These are phyloP conservation scores for Phytophthora colocasiae DNA, from an alignment of 352 stramenopile genomes.

Conservation along the genomic window DNA sequence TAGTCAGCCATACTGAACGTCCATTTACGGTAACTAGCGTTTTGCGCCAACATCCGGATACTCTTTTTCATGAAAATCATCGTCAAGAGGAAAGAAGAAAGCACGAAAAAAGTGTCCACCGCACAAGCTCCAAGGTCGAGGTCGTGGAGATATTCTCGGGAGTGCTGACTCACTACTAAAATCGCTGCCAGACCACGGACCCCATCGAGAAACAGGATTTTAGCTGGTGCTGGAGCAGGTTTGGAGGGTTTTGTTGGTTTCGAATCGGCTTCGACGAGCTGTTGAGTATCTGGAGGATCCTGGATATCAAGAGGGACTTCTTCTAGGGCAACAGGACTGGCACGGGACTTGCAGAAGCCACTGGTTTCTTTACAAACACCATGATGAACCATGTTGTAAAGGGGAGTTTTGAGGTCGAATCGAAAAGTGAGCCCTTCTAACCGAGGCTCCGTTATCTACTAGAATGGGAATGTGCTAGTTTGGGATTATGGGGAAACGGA, in stretches of 20 bases:
- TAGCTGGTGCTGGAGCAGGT: conserved; percentile 21
- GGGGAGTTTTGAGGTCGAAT: not conserved
- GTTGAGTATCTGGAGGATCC: conserved; percentile 16
- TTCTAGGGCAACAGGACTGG: conserved; percentile 3
- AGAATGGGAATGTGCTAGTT: too few relatives aligned
- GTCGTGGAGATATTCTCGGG: conserved; percentile 35
- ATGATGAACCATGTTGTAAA: conserved; percentile 15
- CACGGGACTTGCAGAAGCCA: conserved; percentile 9
- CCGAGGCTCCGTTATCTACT: too few relatives aligned
- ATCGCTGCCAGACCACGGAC: conserved; percentile 54
- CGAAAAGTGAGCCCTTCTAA: conserved; percentile 10
- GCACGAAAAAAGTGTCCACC: conserved; percentile 51
- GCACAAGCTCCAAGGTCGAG: conserved; percentile 38
- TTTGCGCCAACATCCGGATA: conserved; percentile 30
- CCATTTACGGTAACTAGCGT: conserved; percentile 33
- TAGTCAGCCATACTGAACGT: conserved; percentile 37
- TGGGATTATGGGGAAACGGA: too few relatives aligned
- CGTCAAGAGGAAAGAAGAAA: conserved; percentile 54
- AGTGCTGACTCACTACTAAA: conserved; percentile 47
- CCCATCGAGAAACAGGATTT: conserved; percentile 54
- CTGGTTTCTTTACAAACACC: conserved; percentile 8
- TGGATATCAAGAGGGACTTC: conserved; percentile 21
- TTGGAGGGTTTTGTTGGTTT: conserved; percentile 18
- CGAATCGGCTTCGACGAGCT: conserved; percentile 9
- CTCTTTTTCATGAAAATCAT: conserved; percentile 51